These are phyloP conservation scores for Penicillium occitanis DNA, from an alignment of 2,329 filamentous ascomycete species.

Conservation along the genomic window DNA sequence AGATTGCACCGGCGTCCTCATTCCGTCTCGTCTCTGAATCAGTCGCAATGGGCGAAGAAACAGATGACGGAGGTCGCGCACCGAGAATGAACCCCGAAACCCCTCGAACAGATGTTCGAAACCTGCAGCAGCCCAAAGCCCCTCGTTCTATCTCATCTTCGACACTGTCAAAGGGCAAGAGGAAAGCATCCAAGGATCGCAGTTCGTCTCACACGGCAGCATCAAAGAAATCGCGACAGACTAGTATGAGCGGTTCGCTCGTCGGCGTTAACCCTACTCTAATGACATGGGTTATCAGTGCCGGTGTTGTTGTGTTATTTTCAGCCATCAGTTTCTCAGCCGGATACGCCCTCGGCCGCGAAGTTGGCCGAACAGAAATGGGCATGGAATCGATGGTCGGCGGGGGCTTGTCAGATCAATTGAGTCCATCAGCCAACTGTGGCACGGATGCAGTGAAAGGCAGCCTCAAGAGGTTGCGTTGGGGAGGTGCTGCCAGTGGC, in stretches of 20 bases:
- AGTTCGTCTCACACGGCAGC: constrained; percentile 30
- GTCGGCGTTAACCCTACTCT: constrained; percentile 56
- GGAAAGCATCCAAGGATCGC: constrained; percentile 41
- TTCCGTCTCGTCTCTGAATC: constrained; percentile 63
- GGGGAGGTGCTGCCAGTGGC: constrained; percentile 41
- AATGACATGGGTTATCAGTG: constrained; percentile 65
- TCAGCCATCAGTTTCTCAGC: constrained; percentile 65
- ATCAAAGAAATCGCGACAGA: constrained; percentile 38
- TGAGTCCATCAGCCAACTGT: constrained; percentile 39
- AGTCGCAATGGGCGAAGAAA: constrained; percentile 52
- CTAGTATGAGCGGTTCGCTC: constrained; percentile 32
- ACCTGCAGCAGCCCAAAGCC: constrained; percentile 27
- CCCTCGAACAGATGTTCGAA: constrained; percentile 26
- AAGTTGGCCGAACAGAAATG: constrained; percentile 56
- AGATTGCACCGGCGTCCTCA: constrained; percentile 44
- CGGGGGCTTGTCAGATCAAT: constrained; percentile 22
- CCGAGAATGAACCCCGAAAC: constrained; percentile 21
- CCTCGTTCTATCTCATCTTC: constrained; percentile 27
- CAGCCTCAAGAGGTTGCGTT: constrained; percentile 45
- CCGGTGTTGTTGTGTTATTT: constrained; percentile 63
- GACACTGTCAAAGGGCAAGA: constrained; percentile 30
- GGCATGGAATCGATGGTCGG: constrained; percentile 30
- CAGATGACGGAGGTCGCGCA: constrained; percentile 26
- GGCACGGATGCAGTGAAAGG: constrained; percentile 48
- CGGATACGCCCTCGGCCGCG: constrained; percentile 61